Evolutionary conservation across 1,139 yeast genomes (phyloP).

Genomic region (Suhomyces bolitotheri): DNA sequence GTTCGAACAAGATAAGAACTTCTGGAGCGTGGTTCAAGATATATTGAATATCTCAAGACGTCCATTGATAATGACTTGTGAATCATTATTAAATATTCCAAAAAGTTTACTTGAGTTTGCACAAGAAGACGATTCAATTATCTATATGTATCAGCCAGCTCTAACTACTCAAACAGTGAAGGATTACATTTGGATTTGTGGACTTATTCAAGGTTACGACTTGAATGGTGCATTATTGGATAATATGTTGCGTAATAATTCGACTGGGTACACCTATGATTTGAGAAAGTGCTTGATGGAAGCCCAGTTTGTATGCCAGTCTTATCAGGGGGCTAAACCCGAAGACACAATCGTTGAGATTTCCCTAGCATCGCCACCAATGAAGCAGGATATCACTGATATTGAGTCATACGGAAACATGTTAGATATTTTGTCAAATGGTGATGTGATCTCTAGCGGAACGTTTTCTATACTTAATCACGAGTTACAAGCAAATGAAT

Average conservation of each 20-base stretch:
- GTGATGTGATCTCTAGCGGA: conserved; percentile 37
- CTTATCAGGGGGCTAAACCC: not conserved
- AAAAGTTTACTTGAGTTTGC: conserved; percentile 49
- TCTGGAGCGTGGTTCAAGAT: conserved; percentile 75
- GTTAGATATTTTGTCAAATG: conserved; percentile 37
- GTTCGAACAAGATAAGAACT: conserved; percentile 75
- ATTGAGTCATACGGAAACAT: conserved; percentile 14
- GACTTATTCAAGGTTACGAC: conserved; percentile 36
- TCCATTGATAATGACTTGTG: conserved; percentile 79
- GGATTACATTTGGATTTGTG: conserved; percentile 45
- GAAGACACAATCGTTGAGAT: conserved; percentile 2
- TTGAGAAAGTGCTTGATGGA: conserved; percentile 55
- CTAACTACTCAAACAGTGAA: conserved; percentile 22
- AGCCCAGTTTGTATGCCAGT: conserved; percentile 59
- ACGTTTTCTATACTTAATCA: conserved; percentile 42
- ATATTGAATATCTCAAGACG: conserved; percentile 67
- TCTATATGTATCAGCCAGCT: conserved; percentile 27
- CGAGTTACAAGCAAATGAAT: conserved; percentile 37
- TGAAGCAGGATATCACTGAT: conserved; percentile 3
- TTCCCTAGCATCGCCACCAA: not conserved
- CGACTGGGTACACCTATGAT: conserved; percentile 40
- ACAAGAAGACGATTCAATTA: conserved; percentile 38
- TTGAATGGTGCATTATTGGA: conserved; percentile 33
- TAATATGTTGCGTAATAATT: conserved; percentile 27
- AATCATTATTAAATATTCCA: conserved; percentile 57